A percentile compares a stretch with the other conserved stretches of the same genome.
phyloP scores from a whole-genome alignment of 768 basidiomycete genomes.

The Goffeauzyma gilvescens region DNA sequence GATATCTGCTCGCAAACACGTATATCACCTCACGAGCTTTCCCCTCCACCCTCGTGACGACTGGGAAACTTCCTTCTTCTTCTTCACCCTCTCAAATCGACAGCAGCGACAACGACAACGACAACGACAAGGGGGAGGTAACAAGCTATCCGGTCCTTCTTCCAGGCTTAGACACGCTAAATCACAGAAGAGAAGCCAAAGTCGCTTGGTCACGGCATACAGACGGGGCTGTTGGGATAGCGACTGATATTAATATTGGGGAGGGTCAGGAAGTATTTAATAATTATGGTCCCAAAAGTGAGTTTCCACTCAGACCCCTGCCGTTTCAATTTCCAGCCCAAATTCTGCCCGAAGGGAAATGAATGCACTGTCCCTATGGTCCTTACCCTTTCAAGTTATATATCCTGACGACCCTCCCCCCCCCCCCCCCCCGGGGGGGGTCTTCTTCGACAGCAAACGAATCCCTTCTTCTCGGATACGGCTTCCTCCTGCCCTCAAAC shows the following conservation, averaged over 20 bases:
- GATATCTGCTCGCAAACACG: background rate
- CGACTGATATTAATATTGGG: conserved; percentile 18
- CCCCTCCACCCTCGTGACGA: conserved; percentile 3
- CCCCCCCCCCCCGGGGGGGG: too few relatives aligned
- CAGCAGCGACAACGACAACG: background rate
- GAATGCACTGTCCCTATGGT: too few relatives aligned
- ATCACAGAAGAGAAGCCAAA: conserved; percentile 49
- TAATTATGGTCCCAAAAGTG: conserved; percentile 70
- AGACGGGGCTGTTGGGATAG: background rate
- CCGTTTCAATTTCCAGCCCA: too few relatives aligned
- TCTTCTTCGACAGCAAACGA: conserved; percentile 57
- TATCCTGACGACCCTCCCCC: too few relatives aligned
- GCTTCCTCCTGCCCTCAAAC: conserved; percentile 54
- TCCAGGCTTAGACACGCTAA: background rate
- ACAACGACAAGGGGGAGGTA: background rate
- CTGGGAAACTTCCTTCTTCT: conserved; percentile 1
- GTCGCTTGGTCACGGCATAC: conserved; percentile 76
- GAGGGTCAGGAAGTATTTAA: conserved; percentile 52
- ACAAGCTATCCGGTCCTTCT: conserved; percentile 1
- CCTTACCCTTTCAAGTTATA: too few relatives aligned
- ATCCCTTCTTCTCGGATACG: conserved; percentile 77
- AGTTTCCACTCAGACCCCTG: too few relatives aligned
- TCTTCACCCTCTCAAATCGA: background rate
- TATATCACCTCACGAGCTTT: conserved; percentile 9
- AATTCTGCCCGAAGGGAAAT: too few relatives aligned